A percentile compares a stretch with the other conserved stretches of the same genome.
Conservation (phyloP, 1,139 yeast species). For the Wickerhamomyces sp. region DNA sequence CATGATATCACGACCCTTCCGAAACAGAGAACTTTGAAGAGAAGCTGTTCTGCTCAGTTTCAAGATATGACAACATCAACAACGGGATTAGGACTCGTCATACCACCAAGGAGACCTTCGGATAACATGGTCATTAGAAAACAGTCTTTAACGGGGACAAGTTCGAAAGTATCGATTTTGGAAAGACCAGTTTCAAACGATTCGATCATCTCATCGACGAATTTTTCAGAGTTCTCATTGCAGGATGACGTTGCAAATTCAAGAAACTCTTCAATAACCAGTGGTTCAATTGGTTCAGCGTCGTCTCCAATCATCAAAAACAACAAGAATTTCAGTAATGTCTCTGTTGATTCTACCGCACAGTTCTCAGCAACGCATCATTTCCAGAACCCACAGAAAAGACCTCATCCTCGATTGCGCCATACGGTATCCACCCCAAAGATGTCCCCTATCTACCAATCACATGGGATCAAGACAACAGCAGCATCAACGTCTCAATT, state of each 20-base stretch:
- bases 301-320: conserved; percentile 13
- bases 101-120: conserved; percentile 22
- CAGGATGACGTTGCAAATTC: conserved; percentile 14
- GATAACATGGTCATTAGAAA: conserved; percentile 13
- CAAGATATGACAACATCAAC: not conserved
- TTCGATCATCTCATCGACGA: conserved; percentile 18
- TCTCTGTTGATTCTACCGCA: not conserved
- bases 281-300: conserved; percentile 15
- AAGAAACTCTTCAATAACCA: conserved; percentile 23
- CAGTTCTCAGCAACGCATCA: too few relatives aligned
- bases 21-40: conserved; percentile 2
- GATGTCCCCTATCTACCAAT: not conserved
- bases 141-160: too few relatives aligned
- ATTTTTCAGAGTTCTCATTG: conserved; percentile 17
- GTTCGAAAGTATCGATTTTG: conserved; percentile 11
- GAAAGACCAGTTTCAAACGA: conserved; percentile 25
- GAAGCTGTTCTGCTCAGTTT: conserved; percentile 1
- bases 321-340: not conserved
- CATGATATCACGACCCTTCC: conserved; percentile 13
- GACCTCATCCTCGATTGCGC: conserved; percentile 1
- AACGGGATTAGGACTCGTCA: conserved; percentile 17
- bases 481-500: conserved; percentile 6
- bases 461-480: not conserved
- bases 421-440: not conserved
- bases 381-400: not conserved